Percentiles rank a stretch among this genome's conserved stretches.
Evolutionary conservation across 768 basidiomycete genomes (phyloP).

Genomic region (Cytidiella melzeri): DNA sequence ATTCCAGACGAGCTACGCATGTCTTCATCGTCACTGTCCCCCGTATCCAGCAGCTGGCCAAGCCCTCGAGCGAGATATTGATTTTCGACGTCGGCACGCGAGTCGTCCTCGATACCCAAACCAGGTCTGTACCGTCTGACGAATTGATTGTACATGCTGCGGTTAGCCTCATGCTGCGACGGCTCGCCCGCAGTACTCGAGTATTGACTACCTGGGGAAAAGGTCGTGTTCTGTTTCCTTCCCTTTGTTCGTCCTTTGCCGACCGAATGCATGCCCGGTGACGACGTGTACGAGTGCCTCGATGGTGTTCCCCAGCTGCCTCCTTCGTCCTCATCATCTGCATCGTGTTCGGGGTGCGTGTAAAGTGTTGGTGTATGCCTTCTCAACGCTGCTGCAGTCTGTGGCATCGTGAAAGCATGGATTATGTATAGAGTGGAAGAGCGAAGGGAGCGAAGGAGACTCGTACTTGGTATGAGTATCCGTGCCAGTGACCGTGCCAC

Average conservation of each 20-base stretch:
- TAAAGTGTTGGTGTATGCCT: conserved; percentile 66
- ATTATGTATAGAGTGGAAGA: conserved; percentile 3
- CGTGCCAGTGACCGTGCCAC: too few species aligned
- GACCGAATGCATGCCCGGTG: conserved; percentile 13
- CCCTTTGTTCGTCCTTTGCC: conserved; percentile 16
- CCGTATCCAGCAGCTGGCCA: conserved; percentile 60
- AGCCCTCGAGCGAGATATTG: conserved; percentile 74
- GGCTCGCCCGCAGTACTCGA: conserved; percentile 21
- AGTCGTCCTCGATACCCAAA: conserved; percentile 57
- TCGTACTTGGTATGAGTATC: too few species aligned
- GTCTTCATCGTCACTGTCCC: conserved; percentile 75
- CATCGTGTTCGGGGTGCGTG: conserved; percentile 53
- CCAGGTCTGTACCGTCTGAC: conserved; percentile 68
- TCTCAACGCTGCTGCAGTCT: conserved; percentile 30
- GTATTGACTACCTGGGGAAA: conserved; percentile 17
- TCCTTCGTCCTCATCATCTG: conserved; percentile 43
- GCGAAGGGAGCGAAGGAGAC: not conserved
- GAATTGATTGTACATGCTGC: conserved; percentile 72
- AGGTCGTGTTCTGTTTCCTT: conserved; percentile 23
- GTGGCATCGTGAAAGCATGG: conserved; percentile 4
- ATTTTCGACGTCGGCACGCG: conserved; percentile 74
- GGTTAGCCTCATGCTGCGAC: conserved; percentile 30
- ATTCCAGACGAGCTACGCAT: conserved; percentile 37
- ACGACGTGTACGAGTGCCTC: conserved; percentile 20
- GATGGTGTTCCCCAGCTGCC: conserved; percentile 31